Evolutionary conservation across 768 basidiomycete genomes (phyloP), one percentile per base, ranked within the genome.

Genomic region (Asterophora lycoperdoides): DNA sequence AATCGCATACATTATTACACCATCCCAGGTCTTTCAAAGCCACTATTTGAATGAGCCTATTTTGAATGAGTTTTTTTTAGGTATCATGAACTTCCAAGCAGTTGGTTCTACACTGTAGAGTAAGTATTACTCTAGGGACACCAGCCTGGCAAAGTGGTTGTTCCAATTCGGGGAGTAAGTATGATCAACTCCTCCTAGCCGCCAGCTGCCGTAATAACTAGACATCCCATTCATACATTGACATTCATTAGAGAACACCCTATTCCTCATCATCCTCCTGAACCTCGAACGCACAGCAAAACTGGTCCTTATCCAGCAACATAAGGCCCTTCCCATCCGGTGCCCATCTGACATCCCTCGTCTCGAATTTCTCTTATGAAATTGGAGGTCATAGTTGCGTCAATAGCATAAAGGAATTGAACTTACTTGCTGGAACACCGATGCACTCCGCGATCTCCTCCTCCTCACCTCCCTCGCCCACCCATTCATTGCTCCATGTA

Each of bases 371-470:
- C 50, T 80, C 88, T 89, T 34, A 55, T 23, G 26, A 38, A 14
- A 33, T 40, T 43, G 46, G 30, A 10, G 30, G 30, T 32, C 30
- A 32, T 13, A 3, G 13, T 20, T 62, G 17, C 59, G 50, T 49
- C 51, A 60, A 51, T 15, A 17, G 9, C 4, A n/a, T 18, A 28
- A 37, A 15, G 33, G 26, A 41, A 13, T 50, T 53, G 46, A 23
- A 79, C 89, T 68, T 61, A 88, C 89, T 80, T n/a, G 86, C 79
- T 29, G 93, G 93, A 4, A 96, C 80, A 6, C 89, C 89, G 29
- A 94, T 80, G 57, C 91, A 94, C 64, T 95, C 93, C 2, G 91
- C 90, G 68, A 92, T 85, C 59, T 92, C 91, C 59, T 81, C 83
- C 37, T 77, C 77, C 15, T 68, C 70, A 4, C 74, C 77, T 5